Conservation (phyloP, 257 asterid species). For the Linaria vulgaris region DNA sequence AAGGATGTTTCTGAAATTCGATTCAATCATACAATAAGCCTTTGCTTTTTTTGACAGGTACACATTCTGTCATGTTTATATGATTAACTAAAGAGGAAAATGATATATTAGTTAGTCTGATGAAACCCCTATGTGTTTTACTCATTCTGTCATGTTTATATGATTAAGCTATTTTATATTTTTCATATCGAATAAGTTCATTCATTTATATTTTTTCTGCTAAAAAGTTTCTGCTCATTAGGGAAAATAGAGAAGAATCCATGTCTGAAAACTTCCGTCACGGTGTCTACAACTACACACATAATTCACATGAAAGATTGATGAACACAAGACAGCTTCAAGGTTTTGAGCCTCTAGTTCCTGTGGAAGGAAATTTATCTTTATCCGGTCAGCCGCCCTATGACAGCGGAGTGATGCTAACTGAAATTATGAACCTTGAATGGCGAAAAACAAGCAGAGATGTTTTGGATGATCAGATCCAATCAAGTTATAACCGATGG, state of each 20-base stretch:
- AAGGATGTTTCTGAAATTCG: conserved; percentile 24
- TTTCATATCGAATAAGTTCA: too few relatives aligned
- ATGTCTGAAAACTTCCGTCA: conserved; percentile 58
- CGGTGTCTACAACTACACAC: conserved; percentile 29
- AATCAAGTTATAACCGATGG: conserved; percentile 32
- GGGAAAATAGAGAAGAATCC: conserved; percentile 5
- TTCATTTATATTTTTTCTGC: too few relatives aligned
- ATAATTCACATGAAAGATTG: conserved; percentile 43
- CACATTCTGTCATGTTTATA: neutral
- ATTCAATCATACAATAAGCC: too few relatives aligned
- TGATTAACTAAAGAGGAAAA: neutral
- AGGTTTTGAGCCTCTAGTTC: conserved; percentile 33
- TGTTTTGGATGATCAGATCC: conserved; percentile 58
- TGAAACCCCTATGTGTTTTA: conserved; percentile 19
- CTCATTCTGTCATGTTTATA: too few relatives aligned
- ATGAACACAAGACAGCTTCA: conserved; percentile 32
- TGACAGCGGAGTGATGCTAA: conserved; percentile 50
- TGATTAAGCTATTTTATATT: too few relatives aligned
- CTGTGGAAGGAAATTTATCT: conserved; percentile 19
- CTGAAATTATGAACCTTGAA: conserved; percentile 46
- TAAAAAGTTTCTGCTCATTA: too few relatives aligned
- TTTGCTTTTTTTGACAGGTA: conserved; percentile 20
- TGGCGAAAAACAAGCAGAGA: conserved; percentile 39
- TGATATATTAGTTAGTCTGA: conserved; percentile 25
- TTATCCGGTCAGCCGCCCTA: conserved; percentile 26